A percentile compares a stretch with the other conserved stretches of the same genome.
phyloP scores from a whole-genome alignment of 1,284 basidiomycete species.

The Volvariella surrecta region DNA sequence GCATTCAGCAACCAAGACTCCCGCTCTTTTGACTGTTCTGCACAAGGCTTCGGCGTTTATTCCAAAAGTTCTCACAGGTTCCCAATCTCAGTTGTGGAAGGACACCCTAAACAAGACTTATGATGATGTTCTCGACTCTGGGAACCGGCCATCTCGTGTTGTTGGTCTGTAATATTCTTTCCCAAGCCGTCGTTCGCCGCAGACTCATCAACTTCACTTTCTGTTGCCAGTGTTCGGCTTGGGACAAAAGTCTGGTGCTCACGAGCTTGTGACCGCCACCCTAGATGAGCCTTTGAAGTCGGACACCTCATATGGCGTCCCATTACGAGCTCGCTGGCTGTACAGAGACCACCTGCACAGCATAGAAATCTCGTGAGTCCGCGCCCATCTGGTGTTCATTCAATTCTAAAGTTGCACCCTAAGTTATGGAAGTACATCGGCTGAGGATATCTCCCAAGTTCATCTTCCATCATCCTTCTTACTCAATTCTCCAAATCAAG shows the following conservation, averaged over 20 bases:
- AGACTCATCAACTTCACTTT: slow-evolving; percentile 7
- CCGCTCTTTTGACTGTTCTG: slow-evolving; percentile 10
- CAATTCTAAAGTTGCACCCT: neutral
- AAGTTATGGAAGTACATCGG: slow-evolving; percentile 3
- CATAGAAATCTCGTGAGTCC: slow-evolving; percentile 33
- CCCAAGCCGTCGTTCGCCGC: neutral
- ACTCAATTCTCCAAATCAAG: slow-evolving; percentile 36
- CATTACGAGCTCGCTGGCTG: slow-evolving; percentile 38
- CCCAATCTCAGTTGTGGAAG: slow-evolving; percentile 16
- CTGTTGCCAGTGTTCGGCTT: slow-evolving; percentile 40
- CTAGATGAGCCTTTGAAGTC: slow-evolving; percentile 60
- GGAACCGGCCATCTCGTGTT: slow-evolving; percentile 26
- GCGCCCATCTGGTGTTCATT: neutral
- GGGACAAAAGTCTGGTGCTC: slow-evolving; percentile 40
- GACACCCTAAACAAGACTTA: slow-evolving; percentile 16
- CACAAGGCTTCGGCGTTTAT: slow-evolving; percentile 20
- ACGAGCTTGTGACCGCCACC: slow-evolving; percentile 55
- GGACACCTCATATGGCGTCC: slow-evolving; percentile 29
- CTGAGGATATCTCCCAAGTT: slow-evolving; percentile 11
- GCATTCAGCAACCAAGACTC: neutral
- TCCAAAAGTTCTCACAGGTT: slow-evolving; percentile 13
- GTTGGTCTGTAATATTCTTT: slow-evolving; percentile 30
- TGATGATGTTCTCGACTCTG: slow-evolving; percentile 17
- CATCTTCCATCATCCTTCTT: slow-evolving; percentile 43
- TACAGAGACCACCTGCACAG: slow-evolving; percentile 14